phyloP scores from a whole-genome alignment of 306 rosid species.

The Crataegus laevigata region DNA sequence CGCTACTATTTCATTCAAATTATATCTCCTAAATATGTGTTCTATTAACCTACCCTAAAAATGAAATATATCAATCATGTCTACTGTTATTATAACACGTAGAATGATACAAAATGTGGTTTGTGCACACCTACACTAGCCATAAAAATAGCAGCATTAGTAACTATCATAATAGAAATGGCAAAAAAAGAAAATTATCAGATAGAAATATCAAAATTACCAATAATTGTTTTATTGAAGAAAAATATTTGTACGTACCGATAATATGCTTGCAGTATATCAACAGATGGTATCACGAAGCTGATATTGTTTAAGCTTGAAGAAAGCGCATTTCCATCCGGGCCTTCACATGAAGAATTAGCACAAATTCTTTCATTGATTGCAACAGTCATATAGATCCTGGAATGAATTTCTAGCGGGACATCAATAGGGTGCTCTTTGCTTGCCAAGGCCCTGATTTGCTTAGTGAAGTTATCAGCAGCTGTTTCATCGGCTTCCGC shows the following conservation, averaged over 20 bases:
- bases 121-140: not conserved
- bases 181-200: too few species aligned
- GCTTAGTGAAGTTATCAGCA: constrained; percentile 10
- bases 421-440: constrained; percentile 18
- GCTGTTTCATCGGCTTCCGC: not conserved
- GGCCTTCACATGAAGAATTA: constrained; percentile 19
- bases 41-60: not conserved
- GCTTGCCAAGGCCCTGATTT: constrained; percentile 26
- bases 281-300: constrained; percentile 14
- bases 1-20: not conserved
- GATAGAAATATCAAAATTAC: too few species aligned
- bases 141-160: not conserved
- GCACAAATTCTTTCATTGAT: constrained; percentile 21
- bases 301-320: constrained; percentile 34
- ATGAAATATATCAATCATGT: not conserved
- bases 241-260: constrained; percentile 1
- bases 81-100: too few species aligned
- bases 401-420: constrained; percentile 10
- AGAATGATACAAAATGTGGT: not conserved
- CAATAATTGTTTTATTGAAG: not conserved
- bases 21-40: not conserved
- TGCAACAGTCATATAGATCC: constrained; percentile 19
- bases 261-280: constrained; percentile 29
- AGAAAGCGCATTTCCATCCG: constrained; percentile 1
- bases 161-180: not conserved